Base-by-base conservation (phyloP, 768 basidiomycete genomes). In the Porpolomopsis calyptriformis region DNA sequence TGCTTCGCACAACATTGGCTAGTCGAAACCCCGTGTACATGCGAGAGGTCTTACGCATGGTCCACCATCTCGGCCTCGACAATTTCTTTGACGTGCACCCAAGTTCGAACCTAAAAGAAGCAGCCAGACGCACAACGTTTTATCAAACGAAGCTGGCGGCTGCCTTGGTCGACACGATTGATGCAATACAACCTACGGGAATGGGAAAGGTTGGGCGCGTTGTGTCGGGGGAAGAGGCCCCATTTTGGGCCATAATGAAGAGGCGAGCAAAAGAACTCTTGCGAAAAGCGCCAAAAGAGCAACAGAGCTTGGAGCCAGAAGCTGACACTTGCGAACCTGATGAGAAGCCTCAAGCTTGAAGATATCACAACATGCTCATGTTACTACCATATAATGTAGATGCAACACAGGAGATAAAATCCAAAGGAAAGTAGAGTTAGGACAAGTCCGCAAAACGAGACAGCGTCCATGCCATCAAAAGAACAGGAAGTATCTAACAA, bases 31-130 rank as follows among this genome's bases (percentile, higher is more conserved):
- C 60, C 11, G 70, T 71, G 25, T 65, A 77, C 54, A 64, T 76
- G 54, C 72, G 76, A 19, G 81, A 85, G 53, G 73, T 71, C 48
- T 53, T 85, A 45, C 74, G 84, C 29, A 74, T 89, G 4, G 57
- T 77, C 6, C 60, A 70, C 49, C 60, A 72, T 53, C 59, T 79
- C 37, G 70, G 73, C 31, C 59, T 66, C 7, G 64, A 64, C 22
- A 48, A 40, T 14, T 54, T 77, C 22, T 57, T 76, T 16, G 49
- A 36, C 36, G 47, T 51, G 29, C 23, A 52, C 42, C 22, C 36
- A 37, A 45, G 58, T n/a, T 11, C 10, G 3, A 23, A 26, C 40
- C 16, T 23, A 4, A 18, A 16, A 35, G 49, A 54, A 34, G 42
- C 49, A 37, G 25, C 53, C 1, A 73, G 69, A 49, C 58, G 60